Base-by-base conservation (phyloP, 2,329 filamentous ascomycete species). In the Thyridium curvatum region DNA sequence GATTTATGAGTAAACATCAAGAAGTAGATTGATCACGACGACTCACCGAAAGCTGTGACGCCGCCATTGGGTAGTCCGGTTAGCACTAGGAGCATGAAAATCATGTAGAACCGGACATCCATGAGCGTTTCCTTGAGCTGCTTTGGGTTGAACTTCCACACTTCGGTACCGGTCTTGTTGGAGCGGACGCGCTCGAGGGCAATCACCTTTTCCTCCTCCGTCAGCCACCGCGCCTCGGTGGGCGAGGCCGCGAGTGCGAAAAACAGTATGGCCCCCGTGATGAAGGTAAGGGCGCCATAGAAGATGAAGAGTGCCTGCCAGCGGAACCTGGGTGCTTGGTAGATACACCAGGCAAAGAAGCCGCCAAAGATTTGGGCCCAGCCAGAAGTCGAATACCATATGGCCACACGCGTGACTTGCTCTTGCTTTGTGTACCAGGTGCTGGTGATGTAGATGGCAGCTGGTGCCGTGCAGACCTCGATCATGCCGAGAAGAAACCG, bases 111-210 rank as follows among this genome's bases (percentile, higher is more conserved):
- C 3, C 40, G 40, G 2, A 35, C 33, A 35, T 53, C 51, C 15
- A 21, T 30, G 17, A 53, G 35, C 10, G 48, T 48, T 36, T 53
- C 51, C 12, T 43, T 17, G 6, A 46, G 38, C 35, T 53, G 51
- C 13, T 38, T 38, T 29, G 41, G 46, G n/a, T 46, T 44, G 32
- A 52, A 49, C 3, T 39, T 34, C 18, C 38, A 35, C 4, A 31
- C 41, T 32, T 51, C 47, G 16, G 35, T 38, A 15, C 34, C 34
- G 12, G 34, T 37, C 34, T 37, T 37, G 18, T 37, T 37, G n/a
- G 12, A 13, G 6, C 34, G 18, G 15, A 28, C 18, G 8, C 34
- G 18, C 16, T 37, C 34, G 9, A 37, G 28, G 17, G 34, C 34
- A 15, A 37, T 37, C 15, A 28, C 15, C 21, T 39, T 43, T 29